Evolutionary conservation across 164 flowering plant species (phyloP).

Genomic region (Kingdonia uniflora): DNA sequence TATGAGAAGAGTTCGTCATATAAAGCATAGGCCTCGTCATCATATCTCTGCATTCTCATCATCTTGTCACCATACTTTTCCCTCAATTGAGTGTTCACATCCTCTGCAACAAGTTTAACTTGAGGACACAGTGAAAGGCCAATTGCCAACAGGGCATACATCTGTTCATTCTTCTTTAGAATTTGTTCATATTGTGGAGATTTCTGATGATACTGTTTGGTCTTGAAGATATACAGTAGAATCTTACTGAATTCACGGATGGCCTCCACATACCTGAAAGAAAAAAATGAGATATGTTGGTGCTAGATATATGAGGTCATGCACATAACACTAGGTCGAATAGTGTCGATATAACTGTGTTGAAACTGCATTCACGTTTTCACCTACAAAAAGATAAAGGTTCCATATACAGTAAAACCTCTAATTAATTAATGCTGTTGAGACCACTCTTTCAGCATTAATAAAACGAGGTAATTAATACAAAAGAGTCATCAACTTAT

Average conservation of each 20-base stretch:
- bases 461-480: too few relatives aligned
- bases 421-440: too few relatives aligned
- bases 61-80: constrained; percentile 99
- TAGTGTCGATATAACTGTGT: neutral
- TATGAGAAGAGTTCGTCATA: constrained; percentile 99
- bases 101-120: constrained; percentile 83
- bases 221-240: constrained; percentile 78
- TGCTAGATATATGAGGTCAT: too few relatives aligned
- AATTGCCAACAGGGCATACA: constrained; percentile 93
- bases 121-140: constrained; percentile 89
- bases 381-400: too few relatives aligned
- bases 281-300: neutral
- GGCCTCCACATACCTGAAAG: constrained; percentile 73
- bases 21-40: constrained; percentile 84
- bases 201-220: constrained; percentile 91
- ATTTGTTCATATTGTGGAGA: constrained; percentile 98
- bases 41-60: constrained; percentile 86
- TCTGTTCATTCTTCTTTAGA: constrained; percentile 97
- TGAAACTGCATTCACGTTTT: too few relatives aligned
- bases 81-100: constrained; percentile 76
- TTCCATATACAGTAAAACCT: too few relatives aligned
- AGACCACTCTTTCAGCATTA: too few relatives aligned
- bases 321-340: too few relatives aligned
- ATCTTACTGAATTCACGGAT: constrained; percentile 87
- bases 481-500: too few relatives aligned